A percentile compares a stretch with the other conserved stretches of the same genome.
Evolutionary conservation across 208 protist genomes (phyloP).

Genomic region (Leishmania gerbilli): DNA sequence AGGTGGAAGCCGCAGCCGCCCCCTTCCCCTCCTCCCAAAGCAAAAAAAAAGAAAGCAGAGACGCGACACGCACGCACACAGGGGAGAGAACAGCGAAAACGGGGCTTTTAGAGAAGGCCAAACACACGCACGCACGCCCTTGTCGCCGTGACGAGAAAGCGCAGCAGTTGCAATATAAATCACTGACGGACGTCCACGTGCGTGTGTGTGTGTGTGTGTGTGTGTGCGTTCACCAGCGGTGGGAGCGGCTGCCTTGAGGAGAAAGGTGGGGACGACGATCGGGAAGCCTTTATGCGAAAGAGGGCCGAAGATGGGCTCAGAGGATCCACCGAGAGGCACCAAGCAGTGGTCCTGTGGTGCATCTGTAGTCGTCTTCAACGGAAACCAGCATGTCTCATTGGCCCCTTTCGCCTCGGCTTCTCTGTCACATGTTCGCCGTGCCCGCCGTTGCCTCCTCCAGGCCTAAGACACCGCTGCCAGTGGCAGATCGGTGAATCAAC

Average conservation of each 20-base stretch:
- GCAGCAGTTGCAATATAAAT: neutral
- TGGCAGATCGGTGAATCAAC: conserved; percentile 39
- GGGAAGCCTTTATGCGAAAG: neutral
- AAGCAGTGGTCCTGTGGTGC: neutral
- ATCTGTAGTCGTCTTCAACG: neutral
- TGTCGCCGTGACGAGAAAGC: neutral
- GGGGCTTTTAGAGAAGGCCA: neutral
- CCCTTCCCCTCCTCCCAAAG: too few relatives aligned
- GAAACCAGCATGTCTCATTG: neutral
- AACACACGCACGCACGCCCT: neutral
- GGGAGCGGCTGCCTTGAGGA: neutral
- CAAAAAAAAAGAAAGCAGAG: neutral
- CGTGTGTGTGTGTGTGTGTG: too few relatives aligned
- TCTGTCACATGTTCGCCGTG: conserved; percentile 17
- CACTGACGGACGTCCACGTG: neutral
- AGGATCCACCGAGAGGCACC: neutral
- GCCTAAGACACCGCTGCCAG: conserved; percentile 24
- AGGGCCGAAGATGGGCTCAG: neutral
- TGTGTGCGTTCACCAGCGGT: neutral
- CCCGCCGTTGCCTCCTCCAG: conserved; percentile 18
- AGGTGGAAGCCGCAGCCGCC: neutral
- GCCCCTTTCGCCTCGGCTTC: neutral
- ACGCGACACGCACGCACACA: neutral
- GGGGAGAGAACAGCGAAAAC: neutral
- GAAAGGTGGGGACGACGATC: neutral